phyloP scores from a whole-genome alignment of 2,329 filamentous ascomycete genomes.

The Fonsecaea multimorphosa region DNA sequence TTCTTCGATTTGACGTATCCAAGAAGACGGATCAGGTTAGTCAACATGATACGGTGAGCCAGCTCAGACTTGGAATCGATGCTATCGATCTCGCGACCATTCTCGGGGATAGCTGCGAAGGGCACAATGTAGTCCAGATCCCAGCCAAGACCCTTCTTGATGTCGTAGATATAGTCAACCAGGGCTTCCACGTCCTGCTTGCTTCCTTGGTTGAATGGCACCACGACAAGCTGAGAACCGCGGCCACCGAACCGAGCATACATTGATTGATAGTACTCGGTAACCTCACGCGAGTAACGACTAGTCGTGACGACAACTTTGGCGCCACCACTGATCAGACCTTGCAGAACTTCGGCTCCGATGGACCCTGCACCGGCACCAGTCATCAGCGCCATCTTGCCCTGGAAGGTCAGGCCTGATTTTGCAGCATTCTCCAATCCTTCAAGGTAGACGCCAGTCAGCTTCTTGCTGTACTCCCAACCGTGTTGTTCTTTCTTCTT shows the following conservation, averaged over 20 bases:
- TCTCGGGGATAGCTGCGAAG: constrained; percentile 97
- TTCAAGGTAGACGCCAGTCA: constrained; percentile 90
- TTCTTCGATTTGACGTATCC: constrained; percentile 92
- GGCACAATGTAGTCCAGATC: constrained; percentile 95
- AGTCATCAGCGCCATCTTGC: constrained; percentile 97
- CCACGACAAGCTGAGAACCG: constrained; percentile 95
- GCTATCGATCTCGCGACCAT: constrained; percentile 93
- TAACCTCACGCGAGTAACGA: constrained; percentile 94
- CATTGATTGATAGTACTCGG: constrained; percentile 99
- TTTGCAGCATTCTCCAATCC: constrained; percentile 88
- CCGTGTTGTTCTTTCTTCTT: constrained; percentile 93
- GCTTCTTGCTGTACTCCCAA: constrained; percentile 99
- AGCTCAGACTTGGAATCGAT: constrained; percentile 98
- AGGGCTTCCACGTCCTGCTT: constrained; percentile 96
- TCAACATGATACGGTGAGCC: constrained; percentile 98
- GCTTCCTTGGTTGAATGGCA: constrained; percentile 98
- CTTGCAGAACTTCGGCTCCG: constrained; percentile 93
- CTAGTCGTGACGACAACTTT: constrained; percentile 97
- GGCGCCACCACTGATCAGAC: constrained; percentile 92
- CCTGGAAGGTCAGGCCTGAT: constrained; percentile 85
- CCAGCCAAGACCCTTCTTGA: constrained; percentile 96
- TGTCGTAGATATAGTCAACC: constrained; percentile 93
- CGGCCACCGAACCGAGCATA: constrained; percentile 92
- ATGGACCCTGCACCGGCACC: constrained; percentile 97
- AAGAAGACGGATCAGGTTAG: constrained; percentile 89